A percentile compares a stretch with the other conserved stretches of the same genome.
Conservation (phyloP, 2,329 filamentous ascomycete species). For the Cyanodermella asteris region DNA sequence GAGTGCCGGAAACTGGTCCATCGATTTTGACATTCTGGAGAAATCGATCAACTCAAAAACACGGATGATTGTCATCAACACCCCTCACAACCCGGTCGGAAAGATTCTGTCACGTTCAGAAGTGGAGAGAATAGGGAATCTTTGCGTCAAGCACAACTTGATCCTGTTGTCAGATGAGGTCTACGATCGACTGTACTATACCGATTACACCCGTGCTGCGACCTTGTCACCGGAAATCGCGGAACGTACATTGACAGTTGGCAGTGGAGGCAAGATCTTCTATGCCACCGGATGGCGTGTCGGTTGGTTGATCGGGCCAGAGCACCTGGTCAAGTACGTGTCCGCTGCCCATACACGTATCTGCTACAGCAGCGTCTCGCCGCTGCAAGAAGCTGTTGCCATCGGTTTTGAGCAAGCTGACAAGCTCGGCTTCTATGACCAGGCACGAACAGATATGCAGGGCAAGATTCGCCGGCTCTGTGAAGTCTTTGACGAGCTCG, state of each 20-base stretch:
- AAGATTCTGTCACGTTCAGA: slow-evolving; percentile 82
- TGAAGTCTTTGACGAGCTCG: slow-evolving; percentile 53
- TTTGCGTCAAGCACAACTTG: slow-evolving; percentile 82
- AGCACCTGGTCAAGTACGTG: slow-evolving; percentile 76
- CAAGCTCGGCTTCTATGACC: slow-evolving; percentile 64
- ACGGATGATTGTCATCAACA: slow-evolving; percentile 70
- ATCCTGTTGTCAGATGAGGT: slow-evolving; percentile 86
- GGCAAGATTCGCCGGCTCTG: slow-evolving; percentile 75
- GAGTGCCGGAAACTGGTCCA: slow-evolving; percentile 67
- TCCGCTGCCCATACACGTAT: slow-evolving; percentile 85
- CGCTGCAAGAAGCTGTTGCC: slow-evolving; percentile 81
- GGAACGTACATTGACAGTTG: slow-evolving; percentile 73
- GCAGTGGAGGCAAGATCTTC: slow-evolving; percentile 94
- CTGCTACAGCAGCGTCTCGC: slow-evolving; percentile 84
- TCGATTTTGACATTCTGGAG: slow-evolving; percentile 68
- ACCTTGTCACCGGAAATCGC: slow-evolving; percentile 82
- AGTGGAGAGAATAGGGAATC: slow-evolving; percentile 60
- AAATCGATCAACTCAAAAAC: slow-evolving; percentile 64
- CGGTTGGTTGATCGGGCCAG: slow-evolving; percentile 78
- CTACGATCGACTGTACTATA: slow-evolving; percentile 88
- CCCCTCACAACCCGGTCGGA: slow-evolving; percentile 75
- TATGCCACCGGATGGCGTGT: slow-evolving; percentile 96
- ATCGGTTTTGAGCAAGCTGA: slow-evolving; percentile 89
- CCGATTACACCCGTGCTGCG: slow-evolving; percentile 79
- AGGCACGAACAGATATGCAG: slow-evolving; percentile 70